Percentiles rank a stretch among this genome's conserved stretches.
These are phyloP conservation scores for Lactuca saligna DNA, from an alignment of 129 eudicot species.

Conservation along the genomic window DNA sequence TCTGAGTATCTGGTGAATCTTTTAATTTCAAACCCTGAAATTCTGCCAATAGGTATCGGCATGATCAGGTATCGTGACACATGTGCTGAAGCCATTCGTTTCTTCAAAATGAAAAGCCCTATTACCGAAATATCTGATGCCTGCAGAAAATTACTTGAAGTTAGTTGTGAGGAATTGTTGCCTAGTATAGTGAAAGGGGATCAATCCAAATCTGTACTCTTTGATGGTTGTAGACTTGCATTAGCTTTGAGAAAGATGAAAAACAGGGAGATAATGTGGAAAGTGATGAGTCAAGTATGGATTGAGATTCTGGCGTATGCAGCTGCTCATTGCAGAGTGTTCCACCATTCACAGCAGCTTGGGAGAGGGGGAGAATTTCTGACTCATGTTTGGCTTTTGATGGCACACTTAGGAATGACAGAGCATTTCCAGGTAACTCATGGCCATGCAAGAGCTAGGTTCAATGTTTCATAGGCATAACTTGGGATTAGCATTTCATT, in stretches of 20 bases:
- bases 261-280: slow-evolving; percentile 28
- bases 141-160: slow-evolving; percentile 41
- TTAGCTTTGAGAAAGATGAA: slow-evolving; percentile 27
- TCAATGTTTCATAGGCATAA: slow-evolving; percentile 21
- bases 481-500: background rate
- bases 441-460: slow-evolving; percentile 71
- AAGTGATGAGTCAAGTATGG: slow-evolving; percentile 46
- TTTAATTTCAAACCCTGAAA: slow-evolving; percentile 39
- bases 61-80: slow-evolving; percentile 51
- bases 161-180: slow-evolving; percentile 33
- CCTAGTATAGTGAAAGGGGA: slow-evolving; percentile 56
- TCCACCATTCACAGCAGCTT: slow-evolving; percentile 50
- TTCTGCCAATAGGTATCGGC: slow-evolving; percentile 54
- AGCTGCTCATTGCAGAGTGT: slow-evolving; percentile 43
- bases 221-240: slow-evolving; percentile 54
- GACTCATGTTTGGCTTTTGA: slow-evolving; percentile 69
- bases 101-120: slow-evolving; percentile 29
- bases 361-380: slow-evolving; percentile 57
- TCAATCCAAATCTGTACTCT: slow-evolving; percentile 48
- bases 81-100: slow-evolving; percentile 47
- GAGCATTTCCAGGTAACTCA: slow-evolving; percentile 56
- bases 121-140: slow-evolving; percentile 22
- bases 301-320: slow-evolving; percentile 50
- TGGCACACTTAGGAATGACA: slow-evolving; percentile 68
- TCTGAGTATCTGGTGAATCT: slow-evolving; percentile 51